Conservation (phyloP, 1,284 basidiomycete species). For the Leccinum variabile region DNA sequence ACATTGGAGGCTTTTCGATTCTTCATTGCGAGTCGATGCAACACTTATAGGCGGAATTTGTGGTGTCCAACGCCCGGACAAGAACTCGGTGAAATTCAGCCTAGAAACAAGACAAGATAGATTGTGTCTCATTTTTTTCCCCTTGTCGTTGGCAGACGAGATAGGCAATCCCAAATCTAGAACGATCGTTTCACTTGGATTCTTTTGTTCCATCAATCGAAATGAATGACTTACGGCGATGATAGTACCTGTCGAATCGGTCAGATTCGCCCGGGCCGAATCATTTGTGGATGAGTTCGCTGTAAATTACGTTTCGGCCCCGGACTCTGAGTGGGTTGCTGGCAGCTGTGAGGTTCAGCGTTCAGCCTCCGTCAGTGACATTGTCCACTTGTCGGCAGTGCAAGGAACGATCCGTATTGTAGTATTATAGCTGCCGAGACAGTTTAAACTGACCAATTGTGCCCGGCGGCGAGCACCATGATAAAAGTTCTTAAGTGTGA, state of each 20-base stretch:
- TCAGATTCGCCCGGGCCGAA: background rate
- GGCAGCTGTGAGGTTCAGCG: no score
- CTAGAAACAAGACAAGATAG: constrained; percentile 13
- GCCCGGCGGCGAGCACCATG: background rate
- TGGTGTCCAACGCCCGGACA: constrained; percentile 18
- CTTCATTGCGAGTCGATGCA: constrained; percentile 4
- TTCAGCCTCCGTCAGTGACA: no score
- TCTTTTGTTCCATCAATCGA: constrained; percentile 3
- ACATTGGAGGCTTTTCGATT: constrained; percentile 16
- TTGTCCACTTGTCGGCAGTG: no score
- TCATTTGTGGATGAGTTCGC: background rate
- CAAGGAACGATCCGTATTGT: background rate
- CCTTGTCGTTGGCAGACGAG: constrained; percentile 15
- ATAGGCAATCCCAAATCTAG: background rate
- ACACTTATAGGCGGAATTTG: constrained; percentile 23
- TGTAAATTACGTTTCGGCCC: background rate
- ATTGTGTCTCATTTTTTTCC: constrained; percentile 11
- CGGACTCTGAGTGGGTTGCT: background rate
- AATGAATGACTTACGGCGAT: background rate
- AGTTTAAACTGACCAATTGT: background rate
- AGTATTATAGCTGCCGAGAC: background rate
- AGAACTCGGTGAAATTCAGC: constrained; percentile 6
- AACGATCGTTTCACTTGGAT: constrained; percentile 5
- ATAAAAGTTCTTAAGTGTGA: background rate
- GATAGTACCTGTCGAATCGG: background rate